Base-by-base conservation (phyloP, 2,329 filamentous ascomycete genomes). In the Westerdykella aurantiaca region DNA sequence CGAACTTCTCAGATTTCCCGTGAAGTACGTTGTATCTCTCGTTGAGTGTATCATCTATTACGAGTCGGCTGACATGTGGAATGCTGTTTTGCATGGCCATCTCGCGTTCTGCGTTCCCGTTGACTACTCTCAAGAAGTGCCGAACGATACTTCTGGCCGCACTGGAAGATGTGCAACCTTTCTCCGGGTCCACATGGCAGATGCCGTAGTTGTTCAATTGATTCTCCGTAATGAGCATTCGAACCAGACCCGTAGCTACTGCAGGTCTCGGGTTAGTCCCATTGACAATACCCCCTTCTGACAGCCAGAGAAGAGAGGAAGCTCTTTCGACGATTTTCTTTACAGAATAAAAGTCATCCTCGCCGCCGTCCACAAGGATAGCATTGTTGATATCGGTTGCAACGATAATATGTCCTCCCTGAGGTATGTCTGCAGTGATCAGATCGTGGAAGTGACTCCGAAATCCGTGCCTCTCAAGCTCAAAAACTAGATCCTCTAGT, bases 331-430 rank as follows among this genome's bases (percentile, higher is more conserved):
- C 90, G 83, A 96, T 95, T 67, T 90, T 90, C 77, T 96, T 90
- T 48, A 95, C 88, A 76, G 95, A 89, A 79, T 95, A 90, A 77
- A 95, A 95, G 83, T 95, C 40, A 17, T n/a, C 11, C 18, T 42
- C 23, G n/a, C 14, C 10, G n/a, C 14, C 34, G 5, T 37, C 23
- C 10, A 31, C n/a, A 5, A 42, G 40, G 31, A 31, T 25, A 5
- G 17, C 33, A 2, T 23, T n/a, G 13, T n/a, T 33, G 6, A 42
- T 14, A 22, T 37, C 34, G 3, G 29, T 37, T 9, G 40, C 25
- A 7, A 42, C 18, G 11, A 42, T 37, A 12, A 42, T 10, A 16
- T 33, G 13, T 22, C 33, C 34, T 6, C 23, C 34, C 5, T 4
- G n/a, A 17, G 40, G 40, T n/a, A 42, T 37, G 22, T 37, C 40